Evolutionary conservation across 208 protist species (phyloP).

Genomic region (Wallacemonas collosoma): DNA sequence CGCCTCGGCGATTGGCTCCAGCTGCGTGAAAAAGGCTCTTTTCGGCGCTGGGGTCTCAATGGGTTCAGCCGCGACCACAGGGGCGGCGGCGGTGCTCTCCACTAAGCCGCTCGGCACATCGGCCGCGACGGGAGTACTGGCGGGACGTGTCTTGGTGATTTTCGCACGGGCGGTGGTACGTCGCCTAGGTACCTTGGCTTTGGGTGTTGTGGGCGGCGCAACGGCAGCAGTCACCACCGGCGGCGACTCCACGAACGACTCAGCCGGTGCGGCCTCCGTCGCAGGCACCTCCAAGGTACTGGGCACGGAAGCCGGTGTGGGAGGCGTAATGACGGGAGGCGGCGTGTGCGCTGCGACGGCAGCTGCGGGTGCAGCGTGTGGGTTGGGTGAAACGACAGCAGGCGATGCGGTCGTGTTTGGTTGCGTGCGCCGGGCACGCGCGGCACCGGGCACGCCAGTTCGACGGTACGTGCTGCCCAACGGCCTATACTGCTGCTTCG

Average conservation of each 20-base stretch:
- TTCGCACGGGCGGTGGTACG: not conserved
- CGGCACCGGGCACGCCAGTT: not conserved
- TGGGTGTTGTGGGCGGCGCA: not conserved
- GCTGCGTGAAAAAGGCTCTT: not conserved
- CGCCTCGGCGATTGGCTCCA: not conserved
- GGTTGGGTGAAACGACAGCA: too few species aligned
- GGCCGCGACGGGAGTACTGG: too few species aligned
- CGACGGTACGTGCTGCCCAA: slow-evolving; percentile 6
- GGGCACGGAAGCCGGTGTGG: too few species aligned
- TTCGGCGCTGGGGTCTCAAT: not conserved
- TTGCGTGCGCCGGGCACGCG: not conserved
- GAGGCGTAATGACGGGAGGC: too few species aligned
- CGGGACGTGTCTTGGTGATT: not conserved
- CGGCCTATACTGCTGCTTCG: not conserved
- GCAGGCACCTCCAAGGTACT: too few species aligned
- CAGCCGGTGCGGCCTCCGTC: too few species aligned
- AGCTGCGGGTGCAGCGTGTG: too few species aligned
- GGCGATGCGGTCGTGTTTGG: not conserved
- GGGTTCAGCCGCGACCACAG: too few species aligned
- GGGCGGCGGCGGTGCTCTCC: too few species aligned
- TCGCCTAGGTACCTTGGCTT: not conserved
- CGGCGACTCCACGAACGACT: too few species aligned
- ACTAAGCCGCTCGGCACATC: too few species aligned
- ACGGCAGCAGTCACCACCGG: not conserved
- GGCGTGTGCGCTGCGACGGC: too few species aligned